Conservation (phyloP, 192 early-diverging fungal genomes). For the Geranomyces michiganensis region DNA sequence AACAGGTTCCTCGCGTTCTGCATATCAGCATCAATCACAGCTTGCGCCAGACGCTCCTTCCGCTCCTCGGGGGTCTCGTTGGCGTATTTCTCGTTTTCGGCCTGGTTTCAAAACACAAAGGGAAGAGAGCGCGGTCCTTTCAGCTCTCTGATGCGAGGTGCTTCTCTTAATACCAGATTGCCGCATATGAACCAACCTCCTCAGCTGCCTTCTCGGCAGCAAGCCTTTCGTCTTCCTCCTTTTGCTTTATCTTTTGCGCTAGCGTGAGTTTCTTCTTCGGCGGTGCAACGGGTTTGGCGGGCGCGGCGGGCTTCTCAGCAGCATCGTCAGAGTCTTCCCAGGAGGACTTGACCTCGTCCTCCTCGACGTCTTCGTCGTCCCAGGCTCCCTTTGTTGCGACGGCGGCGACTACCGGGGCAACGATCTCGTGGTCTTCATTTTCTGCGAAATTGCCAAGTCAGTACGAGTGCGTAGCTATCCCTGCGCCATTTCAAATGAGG, state of each 20-base stretch:
- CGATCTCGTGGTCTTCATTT: slow-evolving; percentile 16
- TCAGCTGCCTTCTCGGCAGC: slow-evolving; percentile 8
- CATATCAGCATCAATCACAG: slow-evolving; percentile 50
- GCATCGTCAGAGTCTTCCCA: slow-evolving; percentile 52
- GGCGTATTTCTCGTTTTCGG: slow-evolving; percentile 31
- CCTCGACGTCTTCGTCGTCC: slow-evolving; percentile 46
- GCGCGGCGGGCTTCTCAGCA: slow-evolving; percentile 27
- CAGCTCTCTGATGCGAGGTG: too few species aligned
- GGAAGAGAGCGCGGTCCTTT: too few species aligned
- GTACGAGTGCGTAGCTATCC: background rate
- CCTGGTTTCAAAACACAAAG: slow-evolving; percentile 1
- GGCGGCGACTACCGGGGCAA: background rate
- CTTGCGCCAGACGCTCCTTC: slow-evolving; percentile 40
- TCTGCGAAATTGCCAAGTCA: background rate
- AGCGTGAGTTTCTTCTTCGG: slow-evolving; percentile 54
- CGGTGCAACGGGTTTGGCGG: slow-evolving; percentile 25
- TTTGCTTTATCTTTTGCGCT: slow-evolving; percentile 41
- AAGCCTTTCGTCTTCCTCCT: slow-evolving; percentile 45
- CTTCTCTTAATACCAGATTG: too few species aligned
- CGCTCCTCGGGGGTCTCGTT: slow-evolving; percentile 50
- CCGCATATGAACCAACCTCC: background rate
- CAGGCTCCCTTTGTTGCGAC: slow-evolving; percentile 26
- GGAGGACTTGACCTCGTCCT: slow-evolving; percentile 39
- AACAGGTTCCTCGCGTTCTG: slow-evolving; percentile 56
- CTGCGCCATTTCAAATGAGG: background rate